These are phyloP conservation scores for Aspergillus heteromorphus DNA, from an alignment of 495 filamentous ascomycete genomes.

Conservation along the genomic window DNA sequence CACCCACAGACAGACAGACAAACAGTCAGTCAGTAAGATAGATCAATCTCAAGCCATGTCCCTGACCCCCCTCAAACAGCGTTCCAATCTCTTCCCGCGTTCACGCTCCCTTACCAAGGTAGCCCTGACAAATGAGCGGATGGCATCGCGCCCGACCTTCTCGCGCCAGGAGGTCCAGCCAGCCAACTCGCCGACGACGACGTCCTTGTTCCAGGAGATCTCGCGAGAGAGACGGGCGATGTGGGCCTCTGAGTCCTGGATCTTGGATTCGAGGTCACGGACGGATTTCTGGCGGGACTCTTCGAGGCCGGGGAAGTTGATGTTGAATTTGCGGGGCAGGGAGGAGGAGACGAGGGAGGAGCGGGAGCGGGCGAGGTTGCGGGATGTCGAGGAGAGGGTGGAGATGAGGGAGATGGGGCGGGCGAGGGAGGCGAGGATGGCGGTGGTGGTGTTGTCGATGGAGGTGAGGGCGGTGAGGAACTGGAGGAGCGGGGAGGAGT, in stretches of 20 bases:
- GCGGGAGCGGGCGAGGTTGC: slow-evolving; percentile 67
- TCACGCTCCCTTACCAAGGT: slow-evolving; percentile 75
- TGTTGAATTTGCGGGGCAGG: slow-evolving; percentile 45
- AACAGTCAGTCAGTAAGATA: slow-evolving; percentile 1
- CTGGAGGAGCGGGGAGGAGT: slow-evolving; percentile 58
- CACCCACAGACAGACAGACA: slow-evolving; percentile 1
- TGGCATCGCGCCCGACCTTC: slow-evolving; percentile 64
- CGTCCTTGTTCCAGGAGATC: slow-evolving; percentile 85
- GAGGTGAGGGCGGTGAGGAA: slow-evolving; percentile 73
- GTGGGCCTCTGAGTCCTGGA: slow-evolving; percentile 58
- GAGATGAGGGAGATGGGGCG: slow-evolving; percentile 75
- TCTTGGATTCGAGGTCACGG: slow-evolving; percentile 73
- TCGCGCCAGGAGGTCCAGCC: slow-evolving; percentile 89
- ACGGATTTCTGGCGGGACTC: slow-evolving; percentile 78
- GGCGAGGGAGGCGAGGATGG: slow-evolving; percentile 72
- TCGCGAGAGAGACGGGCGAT: slow-evolving; percentile 65
- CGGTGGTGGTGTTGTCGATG: slow-evolving; percentile 70
- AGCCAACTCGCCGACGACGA: slow-evolving; percentile 84
- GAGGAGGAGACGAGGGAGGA: slow-evolving; percentile 56
- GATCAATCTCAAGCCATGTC: slow-evolving; percentile 23
- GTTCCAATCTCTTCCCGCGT: slow-evolving; percentile 72
- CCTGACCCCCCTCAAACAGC: slow-evolving; percentile 44
- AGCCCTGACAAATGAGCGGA: slow-evolving; percentile 68
- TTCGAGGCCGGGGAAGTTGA: slow-evolving; percentile 60
- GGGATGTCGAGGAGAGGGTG: slow-evolving; percentile 57